Conservation (phyloP, 2,329 filamentous ascomycete species). For the Clonostachys chloroleuca region DNA sequence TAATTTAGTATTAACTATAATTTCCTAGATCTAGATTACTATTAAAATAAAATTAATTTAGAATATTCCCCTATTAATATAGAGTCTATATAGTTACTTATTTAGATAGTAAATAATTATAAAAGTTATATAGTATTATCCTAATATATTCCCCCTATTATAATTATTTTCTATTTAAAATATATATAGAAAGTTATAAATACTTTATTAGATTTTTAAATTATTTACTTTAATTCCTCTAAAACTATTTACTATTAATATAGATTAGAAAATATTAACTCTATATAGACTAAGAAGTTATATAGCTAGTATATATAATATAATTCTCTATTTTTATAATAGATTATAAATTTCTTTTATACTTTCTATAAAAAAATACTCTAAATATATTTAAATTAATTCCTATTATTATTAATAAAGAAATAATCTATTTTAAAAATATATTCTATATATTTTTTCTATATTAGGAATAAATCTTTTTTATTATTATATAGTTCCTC, state of each 20-base stretch:
- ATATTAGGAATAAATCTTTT: not conserved
- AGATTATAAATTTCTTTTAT: not conserved
- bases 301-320: not conserved
- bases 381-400: not conserved
- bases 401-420: not conserved
- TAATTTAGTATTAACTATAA: not conserved
- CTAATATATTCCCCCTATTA: not conserved
- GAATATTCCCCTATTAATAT: not conserved
- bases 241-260: not conserved
- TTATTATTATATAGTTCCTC: not conserved
- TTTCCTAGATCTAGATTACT: not conserved
- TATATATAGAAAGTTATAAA: not conserved
- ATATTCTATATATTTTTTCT: not conserved
- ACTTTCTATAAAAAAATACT: not conserved
- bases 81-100: too few species aligned
- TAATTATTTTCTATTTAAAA: not conserved
- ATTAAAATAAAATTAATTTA: not conserved
- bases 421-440: not conserved
- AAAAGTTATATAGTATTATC: not conserved
- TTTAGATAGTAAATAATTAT: not conserved
- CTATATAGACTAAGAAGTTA: not conserved
- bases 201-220: not conserved
- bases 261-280: not conserved
- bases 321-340: not conserved
- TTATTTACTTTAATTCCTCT: slow-evolving; percentile 4